Evolutionary conservation across 306 rosid genomes (phyloP), one percentile per base, ranked within the genome.

Genomic region (Vicia villosa): DNA sequence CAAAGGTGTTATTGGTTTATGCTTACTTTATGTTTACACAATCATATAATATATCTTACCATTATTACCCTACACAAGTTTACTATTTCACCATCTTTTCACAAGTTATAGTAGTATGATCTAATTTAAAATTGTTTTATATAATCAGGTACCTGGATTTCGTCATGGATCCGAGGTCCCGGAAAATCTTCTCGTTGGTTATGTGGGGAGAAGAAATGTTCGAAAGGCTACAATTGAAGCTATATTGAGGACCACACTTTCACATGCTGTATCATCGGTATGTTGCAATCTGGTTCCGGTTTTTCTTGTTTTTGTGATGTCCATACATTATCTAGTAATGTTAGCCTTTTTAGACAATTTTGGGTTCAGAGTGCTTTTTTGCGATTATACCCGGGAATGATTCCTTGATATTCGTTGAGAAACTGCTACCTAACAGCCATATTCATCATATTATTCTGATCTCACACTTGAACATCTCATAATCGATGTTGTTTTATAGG

Each of bases 241-340:
- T 21, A 85, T 93, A 78, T 46, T 93, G 83, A 86, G 79, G 78
- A 90, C 94, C 84, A 93, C 98, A 56, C 90, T 93, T 81, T 89
- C 97, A 60, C 98, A 88, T 77, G 97, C 97, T 68, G 84, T 85
- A 93, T 15, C 77, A 63, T 69, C 87, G 0, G 98, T 92, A 77
- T 40, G 91, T 83, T 70, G 62, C 51, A 28, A 51, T 40, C 45
- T 47, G 26, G 38, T 68, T 63, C 61, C 56, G n/a, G 41, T 51
- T 69, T 36, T n/a, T 24, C 46, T 50, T 15, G 47, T 22, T 5
- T 73, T 45, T 50, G 28, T 40, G 1, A 16, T 40, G 9, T 68
- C 45, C 74, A 40, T 56, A 12, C 12, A 50, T 47, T 68, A 46
- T 61, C 30, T 66, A 19, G 46, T 59, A 16, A 50, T 77, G 55